Evolutionary conservation across 2,329 filamentous ascomycete species (phyloP).

Genomic region (Tolypocladium sp.): DNA sequence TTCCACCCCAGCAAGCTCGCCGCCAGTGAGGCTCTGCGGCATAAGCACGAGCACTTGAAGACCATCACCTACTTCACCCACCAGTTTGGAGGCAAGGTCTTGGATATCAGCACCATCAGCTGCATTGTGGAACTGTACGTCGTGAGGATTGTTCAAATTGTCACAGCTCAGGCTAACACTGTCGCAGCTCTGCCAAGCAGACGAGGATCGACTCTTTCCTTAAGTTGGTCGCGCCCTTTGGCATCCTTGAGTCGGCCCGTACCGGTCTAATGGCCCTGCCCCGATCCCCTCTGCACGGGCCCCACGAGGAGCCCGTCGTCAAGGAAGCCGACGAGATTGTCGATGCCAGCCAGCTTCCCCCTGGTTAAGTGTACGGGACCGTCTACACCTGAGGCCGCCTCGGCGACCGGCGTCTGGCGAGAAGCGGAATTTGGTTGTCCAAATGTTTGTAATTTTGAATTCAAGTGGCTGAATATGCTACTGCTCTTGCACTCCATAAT

Average conservation of each 20-base stretch:
- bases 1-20: conserved; percentile 87
- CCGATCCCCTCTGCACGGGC: conserved; percentile 75
- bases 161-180: conserved; percentile 11
- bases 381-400: neutral
- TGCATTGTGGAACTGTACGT: conserved; percentile 96
- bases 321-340: conserved; percentile 95
- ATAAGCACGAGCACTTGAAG: conserved; percentile 96
- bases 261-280: conserved; percentile 96
- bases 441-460: conserved; percentile 7
- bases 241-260: conserved; percentile 89
- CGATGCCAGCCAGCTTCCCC: conserved; percentile 86
- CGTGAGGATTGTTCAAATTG: neutral
- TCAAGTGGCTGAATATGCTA: conserved; percentile 4
- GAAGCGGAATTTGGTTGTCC: conserved; percentile 5
- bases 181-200: conserved; percentile 74
- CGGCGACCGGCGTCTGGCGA: conserved; percentile 9
- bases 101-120: conserved; percentile 97
- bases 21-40: conserved; percentile 78
- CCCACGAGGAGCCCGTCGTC: conserved; percentile 56
- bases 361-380: conserved; percentile 50
- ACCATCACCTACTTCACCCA: conserved; percentile 94
- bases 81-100: conserved; percentile 93
- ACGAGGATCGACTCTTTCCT: conserved; percentile 93
- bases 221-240: conserved; percentile 89
- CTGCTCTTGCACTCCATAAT: conserved; percentile 2